phyloP scores from a whole-genome alignment of 2,329 filamentous ascomycete genomes.

The Tricladium varicosporioides region DNA sequence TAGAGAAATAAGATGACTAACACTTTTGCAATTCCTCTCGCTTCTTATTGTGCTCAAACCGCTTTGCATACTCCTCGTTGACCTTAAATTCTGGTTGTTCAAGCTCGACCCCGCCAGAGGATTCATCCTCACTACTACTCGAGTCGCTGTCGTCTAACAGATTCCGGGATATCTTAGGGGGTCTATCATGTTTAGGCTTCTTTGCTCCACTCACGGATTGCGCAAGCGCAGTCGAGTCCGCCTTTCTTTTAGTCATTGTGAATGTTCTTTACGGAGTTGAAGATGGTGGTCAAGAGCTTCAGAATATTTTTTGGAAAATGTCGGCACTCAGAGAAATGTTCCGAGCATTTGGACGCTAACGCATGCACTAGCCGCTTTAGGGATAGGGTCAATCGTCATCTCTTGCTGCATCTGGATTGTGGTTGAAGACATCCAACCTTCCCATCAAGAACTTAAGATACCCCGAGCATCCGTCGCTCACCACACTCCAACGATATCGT shows the following conservation, averaged over 20 bases:
- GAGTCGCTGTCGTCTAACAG: slow-evolving; percentile 51
- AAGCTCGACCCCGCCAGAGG: slow-evolving; percentile 36
- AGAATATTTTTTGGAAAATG: slow-evolving; percentile 9
- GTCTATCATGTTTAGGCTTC: slow-evolving; percentile 29
- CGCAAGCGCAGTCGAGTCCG: slow-evolving; percentile 25
- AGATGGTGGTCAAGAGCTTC: not conserved
- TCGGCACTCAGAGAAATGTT: not conserved
- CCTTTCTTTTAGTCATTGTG: slow-evolving; percentile 36
- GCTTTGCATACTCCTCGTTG: slow-evolving; percentile 83
- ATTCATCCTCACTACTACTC: slow-evolving; percentile 33
- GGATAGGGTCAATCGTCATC: not conserved
- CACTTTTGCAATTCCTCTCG: slow-evolving; percentile 77
- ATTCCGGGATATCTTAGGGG: slow-evolving; percentile 16
- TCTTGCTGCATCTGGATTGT: not conserved
- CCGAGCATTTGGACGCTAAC: not conserved
- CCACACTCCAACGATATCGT: not conserved
- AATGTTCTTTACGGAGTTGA: not conserved
- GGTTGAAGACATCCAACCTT: not conserved
- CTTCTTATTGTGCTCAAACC: slow-evolving; percentile 97
- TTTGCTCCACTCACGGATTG: slow-evolving; percentile 23
- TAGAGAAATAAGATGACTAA: slow-evolving; percentile 40
- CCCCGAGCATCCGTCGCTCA: not conserved
- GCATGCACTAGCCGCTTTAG: not conserved
- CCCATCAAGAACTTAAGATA: slow-evolving; percentile 10
- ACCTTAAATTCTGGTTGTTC: slow-evolving; percentile 62